Evolutionary conservation across 805 yeast genomes (phyloP).

Genomic region (Yueomyces sinensis): DNA sequence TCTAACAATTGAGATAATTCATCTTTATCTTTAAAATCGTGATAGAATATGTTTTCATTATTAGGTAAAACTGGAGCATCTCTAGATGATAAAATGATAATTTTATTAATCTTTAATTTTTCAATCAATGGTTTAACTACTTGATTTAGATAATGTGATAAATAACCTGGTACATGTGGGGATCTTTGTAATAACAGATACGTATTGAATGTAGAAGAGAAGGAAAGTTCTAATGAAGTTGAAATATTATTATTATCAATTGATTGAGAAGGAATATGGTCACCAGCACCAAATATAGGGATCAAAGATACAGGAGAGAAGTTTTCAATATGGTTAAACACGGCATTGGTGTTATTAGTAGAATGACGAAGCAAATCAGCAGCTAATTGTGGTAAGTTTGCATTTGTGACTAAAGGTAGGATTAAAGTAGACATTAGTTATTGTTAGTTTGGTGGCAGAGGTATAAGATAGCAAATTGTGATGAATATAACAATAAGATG

Average conservation of each 20-base stretch:
- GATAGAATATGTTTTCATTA: no score
- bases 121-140: conserved; percentile 37
- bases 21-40: no score
- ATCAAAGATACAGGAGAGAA: neutral
- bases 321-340: neutral
- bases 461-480: no score
- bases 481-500: no score
- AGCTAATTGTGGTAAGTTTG: conserved; percentile 80
- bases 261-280: conserved; percentile 24
- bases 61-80: conserved; percentile 7
- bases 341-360: conserved; percentile 22
- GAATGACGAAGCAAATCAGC: conserved; percentile 57
- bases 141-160: conserved; percentile 36
- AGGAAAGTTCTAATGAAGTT: conserved; percentile 55
- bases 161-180: conserved; percentile 62
- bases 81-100: conserved; percentile 48
- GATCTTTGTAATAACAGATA: conserved; percentile 71
- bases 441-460: no score
- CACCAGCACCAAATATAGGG: conserved; percentile 78
- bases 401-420: conserved; percentile 73
- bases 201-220: conserved; percentile 27
- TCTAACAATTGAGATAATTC: no score
- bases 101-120: conserved; percentile 27
- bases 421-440: conserved; percentile 37
- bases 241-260: conserved; percentile 25